Conservation (phyloP, 2,329 filamentous ascomycete genomes). For the Cytospora piceicola region DNA sequence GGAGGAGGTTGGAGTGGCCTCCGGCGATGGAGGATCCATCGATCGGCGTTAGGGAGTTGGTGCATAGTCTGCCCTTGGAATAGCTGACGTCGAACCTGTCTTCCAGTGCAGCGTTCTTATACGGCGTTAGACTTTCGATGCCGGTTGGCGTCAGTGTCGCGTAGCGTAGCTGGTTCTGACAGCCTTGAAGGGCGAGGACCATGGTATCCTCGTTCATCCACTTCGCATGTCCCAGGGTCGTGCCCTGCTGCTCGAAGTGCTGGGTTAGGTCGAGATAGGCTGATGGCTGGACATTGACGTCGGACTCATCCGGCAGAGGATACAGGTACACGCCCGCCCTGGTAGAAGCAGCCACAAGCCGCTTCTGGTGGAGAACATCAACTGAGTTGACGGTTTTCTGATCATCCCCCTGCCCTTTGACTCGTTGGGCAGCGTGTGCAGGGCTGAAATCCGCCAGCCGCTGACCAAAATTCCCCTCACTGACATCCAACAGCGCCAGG, state of each 20-base stretch:
- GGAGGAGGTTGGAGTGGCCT: constrained; percentile 46
- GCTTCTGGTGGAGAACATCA: constrained; percentile 38
- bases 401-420: constrained; percentile 9
- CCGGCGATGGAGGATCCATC: constrained; percentile 38
- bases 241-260: constrained; percentile 27
- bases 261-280: constrained; percentile 33
- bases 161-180: constrained; percentile 49
- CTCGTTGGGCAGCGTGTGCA: constrained; percentile 32
- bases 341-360: constrained; percentile 41
- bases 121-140: constrained; percentile 42
- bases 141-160: constrained; percentile 52
- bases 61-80: constrained; percentile 35
- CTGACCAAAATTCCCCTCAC: constrained; percentile 41
- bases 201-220: constrained; percentile 52
- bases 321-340: constrained; percentile 44
- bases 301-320: constrained; percentile 32
- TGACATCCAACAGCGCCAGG: constrained; percentile 49
- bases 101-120: constrained; percentile 39
- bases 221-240: constrained; percentile 42
- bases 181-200: constrained; percentile 50
- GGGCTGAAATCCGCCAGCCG: constrained; percentile 34
- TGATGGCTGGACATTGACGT: constrained; percentile 29
- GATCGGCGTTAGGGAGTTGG: constrained; percentile 52
- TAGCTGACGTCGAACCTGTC: constrained; percentile 35
- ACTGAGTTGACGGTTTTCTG: constrained; percentile 43